Percentiles rank a stretch among this genome's conserved stretches.
Conservation (phyloP, 2,329 filamentous ascomycete genomes). For the Penicillium sp. region DNA sequence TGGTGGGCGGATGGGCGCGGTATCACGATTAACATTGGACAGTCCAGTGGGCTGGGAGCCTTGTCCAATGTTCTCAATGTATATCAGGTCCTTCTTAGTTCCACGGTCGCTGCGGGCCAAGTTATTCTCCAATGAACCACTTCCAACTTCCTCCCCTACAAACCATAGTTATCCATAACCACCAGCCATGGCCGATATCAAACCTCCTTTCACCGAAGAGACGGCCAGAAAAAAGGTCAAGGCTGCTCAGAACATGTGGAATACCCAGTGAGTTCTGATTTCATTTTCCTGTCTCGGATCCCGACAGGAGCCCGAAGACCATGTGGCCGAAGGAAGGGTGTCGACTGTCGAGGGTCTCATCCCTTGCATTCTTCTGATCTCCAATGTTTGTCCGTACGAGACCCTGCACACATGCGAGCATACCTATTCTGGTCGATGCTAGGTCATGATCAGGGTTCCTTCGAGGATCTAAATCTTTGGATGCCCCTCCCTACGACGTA, state of each 20-base stretch:
- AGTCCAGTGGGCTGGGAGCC: not conserved
- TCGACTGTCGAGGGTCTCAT: constrained; percentile 8
- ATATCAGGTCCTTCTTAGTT: not conserved
- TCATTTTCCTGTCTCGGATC: constrained; percentile 10
- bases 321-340: constrained; percentile 28
- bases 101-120: not conserved
- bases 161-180: not conserved
- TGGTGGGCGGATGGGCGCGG: not conserved
- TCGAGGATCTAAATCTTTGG: not conserved
- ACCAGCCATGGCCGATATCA: constrained; percentile 46
- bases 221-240: constrained; percentile 79
- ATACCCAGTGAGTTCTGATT: constrained; percentile 64
- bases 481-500: not conserved
- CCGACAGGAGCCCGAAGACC: constrained; percentile 9
- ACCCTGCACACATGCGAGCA: constrained; percentile 16
- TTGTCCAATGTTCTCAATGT: not conserved
- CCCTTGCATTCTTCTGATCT: constrained; percentile 28
- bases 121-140: too few relatives aligned
- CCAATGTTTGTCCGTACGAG: constrained; percentile 28
- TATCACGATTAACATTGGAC: not conserved
- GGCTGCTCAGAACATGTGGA: constrained; percentile 83
- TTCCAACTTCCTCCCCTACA: too few relatives aligned
- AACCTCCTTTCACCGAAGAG: constrained; percentile 76
- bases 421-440: constrained; percentile 4
- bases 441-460: not conserved